Evolutionary conservation across 176 grass and related monocot species (phyloP).

Genomic region (Poa pratensis): DNA sequence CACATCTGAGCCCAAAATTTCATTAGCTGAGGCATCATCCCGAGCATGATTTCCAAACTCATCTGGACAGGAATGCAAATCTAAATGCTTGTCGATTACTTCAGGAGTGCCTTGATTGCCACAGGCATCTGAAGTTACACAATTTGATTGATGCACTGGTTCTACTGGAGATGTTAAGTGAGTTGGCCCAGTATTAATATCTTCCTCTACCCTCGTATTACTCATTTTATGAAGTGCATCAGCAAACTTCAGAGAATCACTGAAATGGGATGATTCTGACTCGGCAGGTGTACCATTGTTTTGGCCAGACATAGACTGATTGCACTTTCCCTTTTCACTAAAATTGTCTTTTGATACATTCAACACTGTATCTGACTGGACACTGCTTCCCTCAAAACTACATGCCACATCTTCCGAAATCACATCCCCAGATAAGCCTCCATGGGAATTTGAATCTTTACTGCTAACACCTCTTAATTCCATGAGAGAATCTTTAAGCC

Average conservation of each 20-base stretch:
- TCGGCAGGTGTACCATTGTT: slow-evolving; percentile 19
- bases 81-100: slow-evolving; percentile 35
- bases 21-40: slow-evolving; percentile 28
- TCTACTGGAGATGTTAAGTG: slow-evolving; percentile 21
- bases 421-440: slow-evolving; percentile 29
- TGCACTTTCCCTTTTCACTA: slow-evolving; percentile 41
- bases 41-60: slow-evolving; percentile 33
- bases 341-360: slow-evolving; percentile 24
- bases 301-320: slow-evolving; percentile 27
- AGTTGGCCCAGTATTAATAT: slow-evolving; percentile 31
- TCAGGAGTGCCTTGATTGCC: slow-evolving; percentile 34
- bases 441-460: slow-evolving; percentile 6
- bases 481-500: slow-evolving; percentile 30
- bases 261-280: slow-evolving; percentile 38
- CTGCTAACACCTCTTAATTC: slow-evolving; percentile 26
- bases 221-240: slow-evolving; percentile 40
- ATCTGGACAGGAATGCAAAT: slow-evolving; percentile 7
- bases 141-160: slow-evolving; percentile 37
- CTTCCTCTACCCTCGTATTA: slow-evolving; percentile 40
- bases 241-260: slow-evolving; percentile 42
- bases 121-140: slow-evolving; percentile 36
- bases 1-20: slow-evolving; percentile 46
- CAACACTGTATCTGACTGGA: slow-evolving; percentile 23
- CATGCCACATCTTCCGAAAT: slow-evolving; percentile 32
- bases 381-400: slow-evolving; percentile 29